Base-by-base conservation (phyloP, 345 rosid genomes). In the Salix caprea region DNA sequence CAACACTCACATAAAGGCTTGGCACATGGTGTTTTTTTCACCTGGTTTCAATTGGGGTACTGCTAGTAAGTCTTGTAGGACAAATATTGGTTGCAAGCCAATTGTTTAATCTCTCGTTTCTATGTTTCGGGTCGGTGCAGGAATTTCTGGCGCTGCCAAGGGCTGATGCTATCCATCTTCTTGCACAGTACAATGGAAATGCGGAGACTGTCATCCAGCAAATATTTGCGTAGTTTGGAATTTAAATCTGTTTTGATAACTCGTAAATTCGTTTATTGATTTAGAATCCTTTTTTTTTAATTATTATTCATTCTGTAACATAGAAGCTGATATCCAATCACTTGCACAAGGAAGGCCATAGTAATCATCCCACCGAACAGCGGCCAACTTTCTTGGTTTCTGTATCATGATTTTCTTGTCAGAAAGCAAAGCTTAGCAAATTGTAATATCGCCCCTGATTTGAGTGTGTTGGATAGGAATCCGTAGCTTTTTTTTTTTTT, bases 141-240 rank as follows among this genome's bases (percentile, higher is more conserved):
- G 99, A 95, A 83, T 95, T 95, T 87, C 97, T 95, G 48, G 97
- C 97, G n/a, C 72, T 95, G 85, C 97, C 99, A 19, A 88, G 99
- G 88, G 93, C 97, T 21, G 97, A 93, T 77, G 97, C 99, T 39
- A 95, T 95, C 83, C 94, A 90, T 78, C 97, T 95, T 64, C 92
- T 95, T 40, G 89, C 91, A 23, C 96, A 93, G 81, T 89, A 91
- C 85, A 89, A 90, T 71, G 96, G 97, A 75, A 90, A 86, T 65
- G 97, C 97, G 0, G 97, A 95, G 82, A 85, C 90, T 28, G 97
- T 86, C 68, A 95, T 95, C 74, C 94, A 93, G 84, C 94, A 90
- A 84, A 82, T 93, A 79, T 93, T 95, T 87, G 82, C 88, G 6
- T 88, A 90, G 82, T 23, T 67, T 65, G 54, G 60, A 65, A n/a